These are phyloP conservation scores for Zymoseptoria ardabiliae DNA, from an alignment of 2,329 filamentous ascomycete species.

Conservation along the genomic window DNA sequence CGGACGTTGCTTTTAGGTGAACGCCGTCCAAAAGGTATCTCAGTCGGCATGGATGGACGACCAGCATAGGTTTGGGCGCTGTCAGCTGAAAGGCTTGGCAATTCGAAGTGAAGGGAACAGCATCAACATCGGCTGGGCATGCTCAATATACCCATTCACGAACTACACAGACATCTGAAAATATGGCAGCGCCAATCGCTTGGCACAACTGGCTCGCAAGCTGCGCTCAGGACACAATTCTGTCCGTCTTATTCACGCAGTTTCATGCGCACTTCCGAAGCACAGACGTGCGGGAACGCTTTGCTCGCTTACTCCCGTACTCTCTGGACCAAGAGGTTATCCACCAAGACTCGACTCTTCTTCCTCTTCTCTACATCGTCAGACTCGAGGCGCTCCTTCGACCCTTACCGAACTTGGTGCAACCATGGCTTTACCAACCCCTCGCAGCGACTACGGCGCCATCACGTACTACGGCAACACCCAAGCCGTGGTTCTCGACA, in stretches of 20 bases:
- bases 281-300: neutral
- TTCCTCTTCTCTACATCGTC: neutral
- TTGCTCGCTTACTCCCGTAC: neutral
- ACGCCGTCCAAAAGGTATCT: neutral
- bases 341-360: neutral
- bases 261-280: neutral
- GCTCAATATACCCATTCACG: neutral
- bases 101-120: neutral
- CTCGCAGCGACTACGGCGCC: neutral
- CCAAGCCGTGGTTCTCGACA: neutral
- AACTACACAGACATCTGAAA: neutral
- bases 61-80: neutral
- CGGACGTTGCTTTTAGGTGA: neutral
- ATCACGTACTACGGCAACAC: neutral
- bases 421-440: neutral
- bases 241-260: neutral
- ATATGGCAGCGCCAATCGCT: neutral
- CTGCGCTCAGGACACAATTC: neutral
- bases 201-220: neutral
- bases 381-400: neutral
- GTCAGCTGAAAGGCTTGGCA: neutral
- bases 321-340: neutral
- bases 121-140: neutral
- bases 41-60: neutral
- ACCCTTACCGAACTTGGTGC: neutral